These are phyloP conservation scores for Xylariomycetidae sp. DNA, from an alignment of 2,329 filamentous ascomycete species.

Conservation along the genomic window DNA sequence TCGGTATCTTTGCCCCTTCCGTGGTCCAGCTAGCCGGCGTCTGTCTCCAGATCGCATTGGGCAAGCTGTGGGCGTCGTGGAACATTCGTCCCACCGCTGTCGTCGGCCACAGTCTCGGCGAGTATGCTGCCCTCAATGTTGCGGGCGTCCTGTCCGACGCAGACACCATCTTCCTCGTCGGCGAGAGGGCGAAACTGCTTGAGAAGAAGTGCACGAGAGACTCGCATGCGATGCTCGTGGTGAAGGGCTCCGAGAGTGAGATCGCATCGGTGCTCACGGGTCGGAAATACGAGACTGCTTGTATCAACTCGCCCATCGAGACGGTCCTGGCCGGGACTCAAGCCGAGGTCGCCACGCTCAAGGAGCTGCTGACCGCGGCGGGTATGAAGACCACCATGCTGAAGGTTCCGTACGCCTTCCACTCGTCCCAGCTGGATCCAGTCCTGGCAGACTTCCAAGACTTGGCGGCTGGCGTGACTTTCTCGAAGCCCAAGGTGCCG, in stretches of 20 bases:
- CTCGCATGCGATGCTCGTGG: constrained; percentile 57
- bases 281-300: constrained; percentile 38
- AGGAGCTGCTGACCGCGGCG: constrained; percentile 26
- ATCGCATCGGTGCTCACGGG: constrained; percentile 25
- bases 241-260: constrained; percentile 35
- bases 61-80: constrained; percentile 30
- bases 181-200: constrained; percentile 46
- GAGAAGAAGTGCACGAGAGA: not conserved
- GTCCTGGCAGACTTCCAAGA: constrained; percentile 40
- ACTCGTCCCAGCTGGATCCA: constrained; percentile 48
- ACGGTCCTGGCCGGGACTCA: constrained; percentile 53
- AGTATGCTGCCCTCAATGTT: constrained; percentile 55
- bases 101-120: constrained; percentile 48
- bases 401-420: constrained; percentile 45
- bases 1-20: constrained; percentile 36
- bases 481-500: not conserved
- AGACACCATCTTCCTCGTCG: constrained; percentile 57
- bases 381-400: constrained; percentile 46
- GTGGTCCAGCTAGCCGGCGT: constrained; percentile 31
- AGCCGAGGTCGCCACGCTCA: constrained; percentile 45
- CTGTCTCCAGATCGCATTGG: constrained; percentile 32
- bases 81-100: constrained; percentile 36
- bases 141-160: constrained; percentile 54
- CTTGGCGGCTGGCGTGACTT: not conserved
- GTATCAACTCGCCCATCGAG: constrained; percentile 59